A percentile compares a stretch with the other conserved stretches of the same genome.
These are phyloP conservation scores for Nepenthes mirabilis DNA, from an alignment of 148 eudicot species.

Conservation along the genomic window DNA sequence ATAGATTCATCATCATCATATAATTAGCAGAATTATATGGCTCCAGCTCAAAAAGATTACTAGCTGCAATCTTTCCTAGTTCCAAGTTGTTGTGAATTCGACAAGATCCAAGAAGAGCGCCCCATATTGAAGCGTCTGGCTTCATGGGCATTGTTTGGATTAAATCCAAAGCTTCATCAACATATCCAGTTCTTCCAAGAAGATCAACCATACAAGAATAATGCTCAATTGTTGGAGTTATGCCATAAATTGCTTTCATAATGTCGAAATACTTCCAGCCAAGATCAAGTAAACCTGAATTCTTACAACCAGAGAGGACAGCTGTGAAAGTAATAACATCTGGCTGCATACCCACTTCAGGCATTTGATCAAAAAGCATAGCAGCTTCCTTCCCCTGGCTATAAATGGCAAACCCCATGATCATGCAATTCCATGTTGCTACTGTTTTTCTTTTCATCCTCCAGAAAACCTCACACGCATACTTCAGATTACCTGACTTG, in stretches of 20 bases:
- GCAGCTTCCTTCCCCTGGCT: slow-evolving; percentile 33
- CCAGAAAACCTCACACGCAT: slow-evolving; percentile 27
- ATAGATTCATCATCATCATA: slow-evolving; percentile 41
- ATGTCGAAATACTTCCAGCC: slow-evolving; percentile 60
- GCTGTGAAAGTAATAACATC: slow-evolving; percentile 54
- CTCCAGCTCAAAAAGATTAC: slow-evolving; percentile 38
- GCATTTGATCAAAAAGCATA: slow-evolving; percentile 32
- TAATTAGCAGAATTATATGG: slow-evolving; percentile 51
- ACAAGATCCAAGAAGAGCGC: slow-evolving; percentile 43
- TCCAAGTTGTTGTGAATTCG: slow-evolving; percentile 25
- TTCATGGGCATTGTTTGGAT: slow-evolving; percentile 37
- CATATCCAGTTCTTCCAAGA: slow-evolving; percentile 52
- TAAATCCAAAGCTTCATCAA: slow-evolving; percentile 63
- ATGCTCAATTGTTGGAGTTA: slow-evolving; percentile 50
- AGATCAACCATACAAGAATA: slow-evolving; percentile 73
- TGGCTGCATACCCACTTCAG: slow-evolving; percentile 20
- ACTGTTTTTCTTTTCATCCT: slow-evolving; percentile 21
- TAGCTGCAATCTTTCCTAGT: slow-evolving; percentile 45
- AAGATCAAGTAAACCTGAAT: slow-evolving; percentile 37
- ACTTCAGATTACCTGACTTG: slow-evolving; percentile 38
- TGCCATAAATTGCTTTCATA: slow-evolving; percentile 28
- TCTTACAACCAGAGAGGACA: slow-evolving; percentile 40
- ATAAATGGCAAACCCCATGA: slow-evolving; percentile 40
- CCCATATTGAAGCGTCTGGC: slow-evolving; percentile 52
- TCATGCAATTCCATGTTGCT: slow-evolving; percentile 59